Evolutionary conservation across 108 stramenopile genomes (phyloP).

Genomic region (Conticribra guillardii): DNA sequence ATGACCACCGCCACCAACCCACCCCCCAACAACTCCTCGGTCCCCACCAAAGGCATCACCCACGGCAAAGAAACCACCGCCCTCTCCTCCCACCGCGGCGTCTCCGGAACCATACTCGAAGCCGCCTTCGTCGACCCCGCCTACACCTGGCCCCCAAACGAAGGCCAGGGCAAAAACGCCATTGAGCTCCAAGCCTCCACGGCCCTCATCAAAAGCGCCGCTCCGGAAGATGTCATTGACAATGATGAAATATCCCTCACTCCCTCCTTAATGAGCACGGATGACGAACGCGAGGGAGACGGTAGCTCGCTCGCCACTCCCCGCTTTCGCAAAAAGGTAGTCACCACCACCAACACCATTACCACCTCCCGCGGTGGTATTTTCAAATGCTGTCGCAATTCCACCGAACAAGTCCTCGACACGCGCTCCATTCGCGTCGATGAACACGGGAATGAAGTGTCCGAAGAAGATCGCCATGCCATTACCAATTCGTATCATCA

Average conservation of each 20-base stretch:
- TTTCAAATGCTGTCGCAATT: constrained; percentile 6
- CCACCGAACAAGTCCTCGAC: constrained; percentile 29
- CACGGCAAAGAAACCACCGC: constrained; percentile 24
- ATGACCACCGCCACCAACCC: background rate
- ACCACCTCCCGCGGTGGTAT: background rate
- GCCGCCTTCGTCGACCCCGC: constrained; percentile 90
- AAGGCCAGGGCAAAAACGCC: constrained; percentile 74
- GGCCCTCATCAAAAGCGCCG: constrained; percentile 46
- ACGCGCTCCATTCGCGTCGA: constrained; percentile 41
- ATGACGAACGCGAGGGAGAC: constrained; percentile 11
- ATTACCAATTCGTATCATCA: constrained; percentile 46
- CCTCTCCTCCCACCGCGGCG: constrained; percentile 15
- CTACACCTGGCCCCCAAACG: constrained; percentile 78
- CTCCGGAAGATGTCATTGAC: constrained; percentile 31
- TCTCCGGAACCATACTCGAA: constrained; percentile 74
- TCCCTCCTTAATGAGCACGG: constrained; percentile 24
- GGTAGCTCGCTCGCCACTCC: too few species aligned
- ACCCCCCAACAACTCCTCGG: constrained; percentile 12
- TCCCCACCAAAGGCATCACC: constrained; percentile 1
- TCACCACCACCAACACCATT: constrained; percentile 10
- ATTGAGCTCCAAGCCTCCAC: constrained; percentile 80
- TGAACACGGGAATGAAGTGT: constrained; percentile 37
- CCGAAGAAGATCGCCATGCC: constrained; percentile 43
- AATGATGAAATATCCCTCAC: constrained; percentile 34
- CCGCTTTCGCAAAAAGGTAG: constrained; percentile 11